A percentile compares a stretch with the other conserved stretches of the same genome.
Conservation (phyloP, 805 yeast genomes). For the Metschnikowia koreensis region DNA sequence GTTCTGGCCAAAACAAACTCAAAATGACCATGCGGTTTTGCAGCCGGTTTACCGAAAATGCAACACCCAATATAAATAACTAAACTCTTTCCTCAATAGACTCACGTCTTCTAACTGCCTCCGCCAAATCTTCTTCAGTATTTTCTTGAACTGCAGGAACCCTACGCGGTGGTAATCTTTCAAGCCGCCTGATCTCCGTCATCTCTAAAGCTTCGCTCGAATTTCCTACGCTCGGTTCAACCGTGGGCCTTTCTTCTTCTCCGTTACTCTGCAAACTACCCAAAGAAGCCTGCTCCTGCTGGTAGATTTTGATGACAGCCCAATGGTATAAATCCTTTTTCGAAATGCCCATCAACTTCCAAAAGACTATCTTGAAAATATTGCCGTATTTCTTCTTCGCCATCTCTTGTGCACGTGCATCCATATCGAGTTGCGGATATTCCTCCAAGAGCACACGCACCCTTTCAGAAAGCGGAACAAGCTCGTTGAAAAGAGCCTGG, state of each 20-base stretch:
- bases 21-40: too few relatives aligned
- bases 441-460: conserved; percentile 40
- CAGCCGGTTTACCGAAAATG: too few relatives aligned
- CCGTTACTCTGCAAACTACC: not conserved
- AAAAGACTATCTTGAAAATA: conserved; percentile 39
- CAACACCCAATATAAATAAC: not conserved
- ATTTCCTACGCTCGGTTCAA: not conserved
- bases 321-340: conserved; percentile 49
- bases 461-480: conserved; percentile 41
- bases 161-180: not conserved
- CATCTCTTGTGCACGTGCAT: conserved; percentile 40
- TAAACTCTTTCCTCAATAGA: conserved; percentile 9
- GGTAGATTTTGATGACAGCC: conserved; percentile 37
- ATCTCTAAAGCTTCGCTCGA: conserved; percentile 3
- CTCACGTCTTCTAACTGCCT: conserved; percentile 12
- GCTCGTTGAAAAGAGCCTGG: conserved; percentile 36
- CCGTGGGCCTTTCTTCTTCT: not conserved
- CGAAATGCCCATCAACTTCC: conserved; percentile 57
- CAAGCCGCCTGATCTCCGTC: conserved; percentile 4
- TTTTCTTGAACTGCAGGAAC: conserved; percentile 2
- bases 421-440: conserved; percentile 38
- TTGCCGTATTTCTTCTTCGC: conserved; percentile 35
- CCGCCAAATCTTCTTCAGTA: conserved; percentile 11
- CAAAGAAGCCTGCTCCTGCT: conserved; percentile 11
- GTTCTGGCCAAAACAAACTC: too few relatives aligned